Evolutionary conservation across 176 grass and related monocot species (phyloP), one percentile per base, ranked within the genome.

Genomic region (Tillandsia leiboldiana): DNA sequence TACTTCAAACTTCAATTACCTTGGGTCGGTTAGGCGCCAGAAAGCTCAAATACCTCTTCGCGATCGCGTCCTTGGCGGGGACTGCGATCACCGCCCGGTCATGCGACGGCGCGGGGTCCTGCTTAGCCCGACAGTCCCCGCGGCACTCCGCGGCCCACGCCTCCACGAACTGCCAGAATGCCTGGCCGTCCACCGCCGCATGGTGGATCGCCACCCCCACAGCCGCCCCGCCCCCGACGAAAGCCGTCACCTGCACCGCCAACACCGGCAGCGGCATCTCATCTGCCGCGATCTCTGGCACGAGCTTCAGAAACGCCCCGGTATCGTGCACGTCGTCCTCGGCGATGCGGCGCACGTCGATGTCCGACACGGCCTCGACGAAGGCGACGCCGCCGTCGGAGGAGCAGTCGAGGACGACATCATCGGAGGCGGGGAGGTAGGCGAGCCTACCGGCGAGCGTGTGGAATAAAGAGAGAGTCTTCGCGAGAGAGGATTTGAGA

Each of bases 171-270:
- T 26, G 17, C 75, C 75, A 79, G 12, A 79, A 54, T 9, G 76
- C 79, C 52, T 52, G 64, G 2, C 83, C 83, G 28, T 90, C 82
- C 13, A 66, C 79, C 24, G 82, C 62, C 33, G 76, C 82, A n/a
- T 90, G 87, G 72, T 77, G 79, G 13, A 85, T 61, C 10, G 82
- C 69, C 22, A 84, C 0, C 3, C 86, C 86, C 8, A 85, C 18
- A 2, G 75, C 79, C 13, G 82, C 49, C 3, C 75, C 78, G 7
- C 1, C 64, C 2, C 51, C 22, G 22, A 12, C 51, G 18, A 89
- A 62, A 15, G 58, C 17, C 20, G 75, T 85, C 17, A 51, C 69
- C 79, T 83, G 82, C 71, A 82, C 72, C 63, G 79, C 49, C 11
- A 79, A 50, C 63, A 85, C 76, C 11, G 87, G 79, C 33, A 58